Evolutionary conservation across 2,329 filamentous ascomycete genomes (phyloP).

Genomic region (Clathrospora elynae): DNA sequence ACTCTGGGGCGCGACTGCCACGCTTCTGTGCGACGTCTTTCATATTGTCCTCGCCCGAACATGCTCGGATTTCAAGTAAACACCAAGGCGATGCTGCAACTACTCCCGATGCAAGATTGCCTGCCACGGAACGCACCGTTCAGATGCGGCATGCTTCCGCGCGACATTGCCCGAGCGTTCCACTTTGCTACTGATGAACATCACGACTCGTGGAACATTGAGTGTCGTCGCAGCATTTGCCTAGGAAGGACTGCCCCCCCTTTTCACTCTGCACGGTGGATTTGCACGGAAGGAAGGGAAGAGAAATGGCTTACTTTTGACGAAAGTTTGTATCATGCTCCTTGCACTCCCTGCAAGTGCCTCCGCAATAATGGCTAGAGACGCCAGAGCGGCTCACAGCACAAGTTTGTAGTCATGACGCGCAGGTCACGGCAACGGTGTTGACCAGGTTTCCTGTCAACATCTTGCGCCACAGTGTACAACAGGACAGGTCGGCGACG

Average conservation of each 20-base stretch:
- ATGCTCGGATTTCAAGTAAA: slow-evolving; percentile 17
- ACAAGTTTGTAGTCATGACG: slow-evolving; percentile 10
- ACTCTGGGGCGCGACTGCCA: slow-evolving; percentile 6
- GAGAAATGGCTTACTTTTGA: slow-evolving; percentile 23
- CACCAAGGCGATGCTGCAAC: slow-evolving; percentile 17
- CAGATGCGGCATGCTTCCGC: slow-evolving; percentile 15
- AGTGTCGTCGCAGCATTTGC: slow-evolving; percentile 10
- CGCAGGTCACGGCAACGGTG: slow-evolving; percentile 38
- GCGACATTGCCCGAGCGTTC: slow-evolving; percentile 7
- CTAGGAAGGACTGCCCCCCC: slow-evolving; percentile 25
- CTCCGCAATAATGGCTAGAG: too few species aligned
- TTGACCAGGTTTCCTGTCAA: slow-evolving; percentile 19
- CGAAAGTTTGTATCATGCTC: slow-evolving; percentile 16
- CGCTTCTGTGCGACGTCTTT: slow-evolving; percentile 13
- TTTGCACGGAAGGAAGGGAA: slow-evolving; percentile 31
- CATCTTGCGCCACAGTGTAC: slow-evolving; percentile 25
- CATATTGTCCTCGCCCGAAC: slow-evolving; percentile 15
- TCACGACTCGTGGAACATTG: slow-evolving; percentile 23
- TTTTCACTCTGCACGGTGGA: slow-evolving; percentile 16
- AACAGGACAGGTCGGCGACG: slow-evolving; percentile 38
- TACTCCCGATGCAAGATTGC: slow-evolving; percentile 19
- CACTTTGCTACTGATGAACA: background rate
- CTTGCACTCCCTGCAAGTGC: slow-evolving; percentile 32
- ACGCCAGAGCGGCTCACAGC: slow-evolving; percentile 9
- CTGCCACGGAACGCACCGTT: slow-evolving; percentile 9